A percentile compares a stretch with the other conserved stretches of the same genome.
These are phyloP conservation scores for Aspergillus nanangensis DNA, from an alignment of 495 filamentous ascomycete genomes.

Conservation along the genomic window DNA sequence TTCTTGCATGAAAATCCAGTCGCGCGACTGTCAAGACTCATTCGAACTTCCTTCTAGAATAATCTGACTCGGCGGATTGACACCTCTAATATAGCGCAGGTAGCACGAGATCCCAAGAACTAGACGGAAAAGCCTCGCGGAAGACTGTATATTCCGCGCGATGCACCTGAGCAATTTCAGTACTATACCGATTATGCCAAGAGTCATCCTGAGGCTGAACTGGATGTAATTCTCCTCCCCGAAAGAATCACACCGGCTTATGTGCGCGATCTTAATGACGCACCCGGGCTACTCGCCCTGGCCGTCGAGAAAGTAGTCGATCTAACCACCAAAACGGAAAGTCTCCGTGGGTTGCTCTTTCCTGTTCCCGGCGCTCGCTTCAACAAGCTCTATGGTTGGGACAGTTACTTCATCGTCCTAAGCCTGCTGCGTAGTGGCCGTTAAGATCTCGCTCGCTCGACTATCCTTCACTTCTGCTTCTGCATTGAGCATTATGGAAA, in stretches of 20 bases:
- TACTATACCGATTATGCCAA: conserved; percentile 78
- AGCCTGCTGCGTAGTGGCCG: conserved; percentile 79
- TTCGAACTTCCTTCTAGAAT: conserved; percentile 85
- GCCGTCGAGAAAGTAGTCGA: conserved; percentile 77
- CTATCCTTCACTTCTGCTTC: conserved; percentile 95
- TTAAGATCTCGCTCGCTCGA: conserved; percentile 79
- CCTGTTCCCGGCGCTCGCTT: conserved; percentile 95
- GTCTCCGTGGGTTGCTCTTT: conserved; percentile 78
- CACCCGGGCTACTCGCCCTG: conserved; percentile 83
- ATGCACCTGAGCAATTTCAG: conserved; percentile 78
- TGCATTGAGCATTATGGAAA: conserved; percentile 98
- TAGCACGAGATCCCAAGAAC: conserved; percentile 84
- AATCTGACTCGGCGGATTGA: conserved; percentile 85
- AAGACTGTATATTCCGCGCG: conserved; percentile 86
- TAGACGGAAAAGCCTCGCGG: conserved; percentile 84
- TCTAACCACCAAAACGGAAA: conserved; percentile 57
- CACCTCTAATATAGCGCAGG: conserved; percentile 77
- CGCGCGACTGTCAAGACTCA: conserved; percentile 75
- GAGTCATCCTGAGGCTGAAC: conserved; percentile 69
- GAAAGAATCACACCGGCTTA: conserved; percentile 69
- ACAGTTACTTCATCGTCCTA: conserved; percentile 94
- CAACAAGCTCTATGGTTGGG: conserved; percentile 97
- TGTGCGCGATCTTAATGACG: conserved; percentile 67
- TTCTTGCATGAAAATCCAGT: conserved; percentile 91
- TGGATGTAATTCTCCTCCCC: conserved; percentile 80